Conservation (phyloP, 179 eudicot species). For the Spinacia oleracea region DNA sequence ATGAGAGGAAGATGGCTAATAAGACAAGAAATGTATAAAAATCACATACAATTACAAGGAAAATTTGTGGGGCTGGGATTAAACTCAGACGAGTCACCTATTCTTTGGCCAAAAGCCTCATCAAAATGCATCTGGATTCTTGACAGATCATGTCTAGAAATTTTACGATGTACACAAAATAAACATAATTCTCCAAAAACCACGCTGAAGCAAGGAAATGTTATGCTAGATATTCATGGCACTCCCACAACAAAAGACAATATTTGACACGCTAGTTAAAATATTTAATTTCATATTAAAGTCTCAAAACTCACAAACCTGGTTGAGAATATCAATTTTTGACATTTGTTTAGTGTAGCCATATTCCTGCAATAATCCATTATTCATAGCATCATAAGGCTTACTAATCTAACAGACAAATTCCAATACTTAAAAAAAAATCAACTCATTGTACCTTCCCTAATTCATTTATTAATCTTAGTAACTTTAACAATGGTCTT, state of each 20-base stretch:
- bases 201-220: no score
- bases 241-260: neutral
- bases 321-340: slow-evolving; percentile 75
- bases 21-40: no score
- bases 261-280: neutral
- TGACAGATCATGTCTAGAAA: slow-evolving; percentile 12
- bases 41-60: no score
- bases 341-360: slow-evolving; percentile 57
- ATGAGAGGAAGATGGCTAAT: no score
- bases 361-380: slow-evolving; percentile 62
- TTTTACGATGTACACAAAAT: neutral
- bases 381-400: no score
- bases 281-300: no score
- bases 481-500: slow-evolving; percentile 66
- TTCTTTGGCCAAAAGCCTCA: slow-evolving; percentile 60
- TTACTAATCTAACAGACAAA: slow-evolving; percentile 23
- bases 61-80: no score
- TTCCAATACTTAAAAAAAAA: neutral
- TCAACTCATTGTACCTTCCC: slow-evolving; percentile 52
- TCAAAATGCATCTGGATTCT: slow-evolving; percentile 90
- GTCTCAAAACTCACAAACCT: slow-evolving; percentile 44
- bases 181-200: no score
- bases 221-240: neutral
- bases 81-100: no score
- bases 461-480: slow-evolving; percentile 35